A percentile compares a stretch with the other conserved stretches of the same genome.
These are phyloP conservation scores for Byssoonygena ceratinophila DNA, from an alignment of 2,329 filamentous ascomycete species.

Conservation along the genomic window DNA sequence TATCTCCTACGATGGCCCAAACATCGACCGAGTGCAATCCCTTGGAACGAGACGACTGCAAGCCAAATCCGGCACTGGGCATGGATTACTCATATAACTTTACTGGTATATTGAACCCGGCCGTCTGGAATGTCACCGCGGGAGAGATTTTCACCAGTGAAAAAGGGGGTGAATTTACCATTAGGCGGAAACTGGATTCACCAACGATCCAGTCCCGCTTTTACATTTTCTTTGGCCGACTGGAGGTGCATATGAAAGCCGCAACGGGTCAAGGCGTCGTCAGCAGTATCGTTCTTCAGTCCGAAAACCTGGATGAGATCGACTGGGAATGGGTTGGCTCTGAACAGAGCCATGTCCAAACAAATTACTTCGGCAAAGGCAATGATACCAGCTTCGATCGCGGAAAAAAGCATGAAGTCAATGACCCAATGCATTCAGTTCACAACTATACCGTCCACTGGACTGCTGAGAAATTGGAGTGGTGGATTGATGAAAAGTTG, in stretches of 20 bases:
- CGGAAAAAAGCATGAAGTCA: conserved; percentile 61
- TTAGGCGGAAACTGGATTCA: conserved; percentile 65
- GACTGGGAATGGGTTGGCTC: conserved; percentile 55
- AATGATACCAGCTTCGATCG: conserved; percentile 77
- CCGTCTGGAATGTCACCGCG: conserved; percentile 64
- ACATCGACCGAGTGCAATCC: conserved; percentile 71
- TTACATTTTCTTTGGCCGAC: conserved; percentile 96
- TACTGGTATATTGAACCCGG: conserved; percentile 43
- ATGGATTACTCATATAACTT: conserved; percentile 27
- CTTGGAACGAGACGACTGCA: conserved; percentile 59
- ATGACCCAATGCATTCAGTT: conserved; percentile 43
- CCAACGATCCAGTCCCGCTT: conserved; percentile 80
- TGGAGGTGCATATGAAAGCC: conserved; percentile 74
- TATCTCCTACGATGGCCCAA: conserved; percentile 47
- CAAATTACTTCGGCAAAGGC: conserved; percentile 96
- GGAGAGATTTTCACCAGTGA: conserved; percentile 55
- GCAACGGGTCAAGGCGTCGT: conserved; percentile 85
- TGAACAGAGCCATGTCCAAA: conserved; percentile 45
- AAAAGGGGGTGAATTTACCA: conserved; percentile 71
- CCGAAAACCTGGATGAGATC: conserved; percentile 90
- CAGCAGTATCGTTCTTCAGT: conserved; percentile 81
- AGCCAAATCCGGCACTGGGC: conserved; percentile 59
- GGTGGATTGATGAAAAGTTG: conserved; percentile 52
- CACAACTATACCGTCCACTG: conserved; percentile 51
- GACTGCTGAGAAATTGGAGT: conserved; percentile 53